Percentiles rank a stretch among this genome's conserved stretches.
These are phyloP conservation scores for Taxawa tesnikishii DNA, from an alignment of 2,329 filamentous ascomycete species.

Conservation along the genomic window DNA sequence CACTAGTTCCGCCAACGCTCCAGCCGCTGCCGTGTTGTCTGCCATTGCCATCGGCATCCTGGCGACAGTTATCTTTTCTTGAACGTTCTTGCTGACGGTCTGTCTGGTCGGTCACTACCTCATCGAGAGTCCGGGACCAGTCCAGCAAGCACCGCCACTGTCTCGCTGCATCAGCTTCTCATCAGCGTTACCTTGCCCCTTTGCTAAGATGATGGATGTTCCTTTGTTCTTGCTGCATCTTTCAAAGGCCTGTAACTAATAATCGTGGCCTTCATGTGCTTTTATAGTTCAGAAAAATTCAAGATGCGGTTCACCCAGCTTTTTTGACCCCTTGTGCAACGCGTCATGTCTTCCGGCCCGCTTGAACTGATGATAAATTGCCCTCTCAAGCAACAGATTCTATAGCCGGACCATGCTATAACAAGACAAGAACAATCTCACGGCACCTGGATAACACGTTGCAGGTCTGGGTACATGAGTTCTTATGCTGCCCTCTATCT, in stretches of 20 bases:
- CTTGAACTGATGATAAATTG: too few species aligned
- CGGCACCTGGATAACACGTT: too few species aligned
- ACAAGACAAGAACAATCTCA: too few species aligned
- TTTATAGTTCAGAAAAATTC: not conserved
- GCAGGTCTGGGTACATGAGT: too few species aligned
- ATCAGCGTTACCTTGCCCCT: not conserved
- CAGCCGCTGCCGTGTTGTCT: not conserved
- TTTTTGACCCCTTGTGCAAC: too few species aligned
- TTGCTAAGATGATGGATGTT: not conserved
- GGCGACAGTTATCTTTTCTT: not conserved
- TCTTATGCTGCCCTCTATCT: too few species aligned
- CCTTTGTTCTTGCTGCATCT: not conserved
- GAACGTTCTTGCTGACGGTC: not conserved
- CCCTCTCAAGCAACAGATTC: too few species aligned
- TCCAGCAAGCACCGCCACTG: too few species aligned
- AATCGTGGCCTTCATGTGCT: not conserved
- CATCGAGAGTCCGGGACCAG: too few species aligned
- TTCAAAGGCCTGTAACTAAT: not conserved
- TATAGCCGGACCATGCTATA: too few species aligned
- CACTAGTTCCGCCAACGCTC: constrained; percentile 1
- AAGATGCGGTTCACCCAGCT: too few species aligned
- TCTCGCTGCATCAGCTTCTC: not conserved
- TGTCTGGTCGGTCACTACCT: not conserved
- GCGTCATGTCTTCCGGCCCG: too few species aligned
- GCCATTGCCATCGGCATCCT: not conserved